Evolutionary conservation across 257 asterid species (phyloP), one percentile per base, ranked within the genome.

Genomic region (Asclepias syriaca): DNA sequence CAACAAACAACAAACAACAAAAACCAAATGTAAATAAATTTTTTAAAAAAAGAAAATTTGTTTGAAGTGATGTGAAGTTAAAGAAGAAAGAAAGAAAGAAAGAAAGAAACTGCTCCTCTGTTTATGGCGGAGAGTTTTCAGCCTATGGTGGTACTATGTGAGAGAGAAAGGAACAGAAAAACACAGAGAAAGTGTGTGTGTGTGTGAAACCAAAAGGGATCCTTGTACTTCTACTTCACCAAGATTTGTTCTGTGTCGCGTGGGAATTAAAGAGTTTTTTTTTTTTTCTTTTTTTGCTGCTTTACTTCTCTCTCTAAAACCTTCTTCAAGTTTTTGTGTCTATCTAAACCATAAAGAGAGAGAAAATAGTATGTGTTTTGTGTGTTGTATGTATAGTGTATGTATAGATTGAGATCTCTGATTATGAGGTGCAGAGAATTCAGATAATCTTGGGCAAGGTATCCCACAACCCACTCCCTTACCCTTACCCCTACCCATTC

Each of bases 61-160:
- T 34, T 34, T 34, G 39, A 34, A 34, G 80, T 40, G 77, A 59
- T 75, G 72, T 75, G 72, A 75, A 75, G 74, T 50, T 3, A n/a
- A n/a, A n/a, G n/a, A n/a, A n/a, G n/a, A n/a, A n/a, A n/a, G n/a
- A 71, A 74, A 64, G 76, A 43, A 69, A 72, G 65, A 8, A 49
- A 49, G 53, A 49, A 53, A 53, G 58, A 53, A 53, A 53, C 24
- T 53, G 56, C 56, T 43, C 48, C 48, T n/a, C 16, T 19, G 10
- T 18, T 43, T 40, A 19, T 24, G 68, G 15, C 34, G 5, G 57
- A 68, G 19, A 22, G 24, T 7, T 53, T 49, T 48, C 12, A 53
- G 66, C 6, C 55, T 3, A 71, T 8, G 18, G 68, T 45, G 18
- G 68, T 45, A 58, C 34, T 50, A 66, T 40, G 77, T 39, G 71